phyloP scores from a whole-genome alignment of 257 asterid species.

The Osmanthus fragrans region DNA sequence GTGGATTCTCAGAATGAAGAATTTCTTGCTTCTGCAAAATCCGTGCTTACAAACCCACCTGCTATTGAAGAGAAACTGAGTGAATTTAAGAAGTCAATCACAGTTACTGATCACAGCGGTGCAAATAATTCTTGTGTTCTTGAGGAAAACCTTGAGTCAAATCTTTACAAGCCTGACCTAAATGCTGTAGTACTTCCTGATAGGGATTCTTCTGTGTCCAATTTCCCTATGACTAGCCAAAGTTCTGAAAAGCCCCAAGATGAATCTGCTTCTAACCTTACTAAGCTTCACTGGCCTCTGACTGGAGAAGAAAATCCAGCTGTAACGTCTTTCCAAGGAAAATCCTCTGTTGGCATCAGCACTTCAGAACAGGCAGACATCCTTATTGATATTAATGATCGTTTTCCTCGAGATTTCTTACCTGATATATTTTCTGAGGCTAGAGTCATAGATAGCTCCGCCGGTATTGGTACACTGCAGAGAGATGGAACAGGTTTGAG shows the following conservation, averaged over 20 bases:
- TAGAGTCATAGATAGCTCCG: conserved; percentile 36
- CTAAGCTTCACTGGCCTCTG: conserved; percentile 25
- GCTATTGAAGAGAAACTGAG: conserved; percentile 35
- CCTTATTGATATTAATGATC: conserved; percentile 76
- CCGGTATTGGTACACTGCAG: conserved; percentile 40
- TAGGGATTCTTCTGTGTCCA: conserved; percentile 37
- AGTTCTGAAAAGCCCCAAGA: conserved; percentile 31
- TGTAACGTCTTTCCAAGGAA: conserved; percentile 41
- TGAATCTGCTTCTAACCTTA: conserved; percentile 38
- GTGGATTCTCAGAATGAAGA: conserved; percentile 34
- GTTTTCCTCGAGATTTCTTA: conserved; percentile 76
- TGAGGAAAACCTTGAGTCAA: conserved; percentile 38
- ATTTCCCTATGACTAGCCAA: conserved; percentile 30
- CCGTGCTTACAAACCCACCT: conserved; percentile 28
- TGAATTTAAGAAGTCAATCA: conserved; percentile 30
- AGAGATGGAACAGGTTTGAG: conserved; percentile 70
- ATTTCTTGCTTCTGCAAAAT: conserved; percentile 31
- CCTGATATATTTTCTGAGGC: conserved; percentile 81
- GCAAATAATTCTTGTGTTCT: conserved; percentile 27
- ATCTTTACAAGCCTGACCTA: conserved; percentile 37
- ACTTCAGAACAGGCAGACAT: conserved; percentile 61
- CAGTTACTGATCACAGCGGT: conserved; percentile 31
- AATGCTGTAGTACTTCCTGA: conserved; percentile 34
- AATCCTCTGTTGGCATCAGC: conserved; percentile 33
- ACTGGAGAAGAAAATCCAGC: conserved; percentile 40